Conservation (phyloP, 139 green algal species). For the Chlamydomonas sp. region DNA sequence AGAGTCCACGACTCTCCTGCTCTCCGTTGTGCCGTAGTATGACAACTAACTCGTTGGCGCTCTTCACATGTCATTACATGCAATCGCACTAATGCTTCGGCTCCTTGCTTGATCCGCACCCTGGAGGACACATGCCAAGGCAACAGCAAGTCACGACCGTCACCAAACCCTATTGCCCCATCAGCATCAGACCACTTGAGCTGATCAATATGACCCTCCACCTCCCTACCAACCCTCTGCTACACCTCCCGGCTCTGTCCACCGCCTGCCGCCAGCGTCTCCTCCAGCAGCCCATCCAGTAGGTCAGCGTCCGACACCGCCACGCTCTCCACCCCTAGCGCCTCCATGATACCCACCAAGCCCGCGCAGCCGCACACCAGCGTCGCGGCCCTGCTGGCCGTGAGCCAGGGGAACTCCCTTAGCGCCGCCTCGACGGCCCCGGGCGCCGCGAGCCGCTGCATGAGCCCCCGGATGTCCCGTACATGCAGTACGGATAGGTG, state of each 20-base stretch:
- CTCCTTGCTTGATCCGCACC: no score
- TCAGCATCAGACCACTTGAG: no score
- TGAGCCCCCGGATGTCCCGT: background rate
- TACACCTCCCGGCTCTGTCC: background rate
- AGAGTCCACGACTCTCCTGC: no score
- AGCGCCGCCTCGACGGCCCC: slow-evolving; percentile 5
- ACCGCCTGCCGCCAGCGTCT: background rate
- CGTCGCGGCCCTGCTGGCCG: background rate
- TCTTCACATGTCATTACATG: no score
- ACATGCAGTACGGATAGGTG: background rate
- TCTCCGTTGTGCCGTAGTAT: no score
- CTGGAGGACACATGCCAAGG: no score
- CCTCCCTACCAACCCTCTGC: background rate
- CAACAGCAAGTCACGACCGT: no score
- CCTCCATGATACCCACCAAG: slow-evolving; percentile 19
- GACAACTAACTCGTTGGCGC: no score
- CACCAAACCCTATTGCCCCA: no score
- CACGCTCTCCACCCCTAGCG: background rate
- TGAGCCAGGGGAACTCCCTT: slow-evolving; percentile 18
- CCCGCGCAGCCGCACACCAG: slow-evolving; percentile 19
- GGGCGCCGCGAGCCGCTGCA: background rate
- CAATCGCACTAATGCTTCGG: no score
- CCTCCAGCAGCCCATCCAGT: slow-evolving; percentile 29
- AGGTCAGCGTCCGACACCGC: slow-evolving; percentile 22
- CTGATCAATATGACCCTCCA: background rate